Evolutionary conservation across 495 filamentous ascomycete species (phyloP).

Genomic region (Penicillium dipodomyicola): DNA sequence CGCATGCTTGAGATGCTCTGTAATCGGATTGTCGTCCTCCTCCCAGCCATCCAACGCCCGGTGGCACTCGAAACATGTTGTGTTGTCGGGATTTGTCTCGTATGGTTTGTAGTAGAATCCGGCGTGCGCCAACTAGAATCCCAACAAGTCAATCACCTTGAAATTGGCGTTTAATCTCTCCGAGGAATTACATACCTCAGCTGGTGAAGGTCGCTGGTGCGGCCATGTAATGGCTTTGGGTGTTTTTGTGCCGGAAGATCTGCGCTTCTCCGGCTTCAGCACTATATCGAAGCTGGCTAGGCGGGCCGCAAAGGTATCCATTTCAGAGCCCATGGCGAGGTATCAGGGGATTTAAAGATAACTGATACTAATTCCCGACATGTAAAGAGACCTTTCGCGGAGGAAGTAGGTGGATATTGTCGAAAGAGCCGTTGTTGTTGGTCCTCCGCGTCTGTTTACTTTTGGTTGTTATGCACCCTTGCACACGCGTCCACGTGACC

Average conservation of each 20-base stretch:
- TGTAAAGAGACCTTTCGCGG: slow-evolving; percentile 5
- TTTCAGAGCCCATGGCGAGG: slow-evolving; percentile 35
- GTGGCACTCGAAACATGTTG: slow-evolving; percentile 80
- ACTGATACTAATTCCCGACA: slow-evolving; percentile 2
- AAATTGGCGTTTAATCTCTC: neutral
- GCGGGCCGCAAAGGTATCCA: slow-evolving; percentile 67
- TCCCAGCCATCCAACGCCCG: slow-evolving; percentile 88
- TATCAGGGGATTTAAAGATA: slow-evolving; percentile 11
- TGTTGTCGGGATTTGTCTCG: slow-evolving; percentile 75
- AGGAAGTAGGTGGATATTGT: neutral
- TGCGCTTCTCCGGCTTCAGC: slow-evolving; percentile 59
- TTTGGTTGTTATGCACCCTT: slow-evolving; percentile 31
- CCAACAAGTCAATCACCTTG: slow-evolving; percentile 21
- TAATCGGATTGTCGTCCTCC: slow-evolving; percentile 70
- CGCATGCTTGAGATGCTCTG: slow-evolving; percentile 82
- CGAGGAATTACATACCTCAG: slow-evolving; percentile 52
- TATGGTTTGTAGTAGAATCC: slow-evolving; percentile 87
- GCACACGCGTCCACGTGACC: slow-evolving; percentile 28
- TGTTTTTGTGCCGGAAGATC: slow-evolving; percentile 63
- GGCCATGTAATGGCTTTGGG: slow-evolving; percentile 71
- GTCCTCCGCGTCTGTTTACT: slow-evolving; percentile 41
- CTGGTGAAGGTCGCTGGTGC: slow-evolving; percentile 62
- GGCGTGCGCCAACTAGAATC: slow-evolving; percentile 74
- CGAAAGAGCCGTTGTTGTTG: slow-evolving; percentile 23
- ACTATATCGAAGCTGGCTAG: slow-evolving; percentile 69